Evolutionary conservation across 2,329 filamentous ascomycete species (phyloP), one percentile per base, ranked within the genome.

Genomic region (Hymenoscyphus scutula): DNA sequence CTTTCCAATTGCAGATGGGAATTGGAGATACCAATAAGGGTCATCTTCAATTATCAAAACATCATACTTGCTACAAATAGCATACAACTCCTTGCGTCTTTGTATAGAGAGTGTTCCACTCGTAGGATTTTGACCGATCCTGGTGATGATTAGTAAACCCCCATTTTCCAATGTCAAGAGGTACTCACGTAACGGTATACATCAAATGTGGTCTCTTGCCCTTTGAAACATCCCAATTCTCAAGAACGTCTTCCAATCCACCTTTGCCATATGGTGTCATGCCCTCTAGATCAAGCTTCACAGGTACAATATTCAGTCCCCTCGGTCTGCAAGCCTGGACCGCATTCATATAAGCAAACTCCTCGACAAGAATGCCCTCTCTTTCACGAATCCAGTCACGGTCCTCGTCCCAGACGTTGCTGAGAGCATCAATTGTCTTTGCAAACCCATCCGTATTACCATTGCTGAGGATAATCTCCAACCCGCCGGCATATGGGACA

Each of bases 11-110:
- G 90, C 88, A 0, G 90, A 90, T 0, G 92, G 91, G 76, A 86
- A 97, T 74, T 97, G 94, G 8, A 98, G 81, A 75, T 95, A 94
- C 91, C 92, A 97, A 79, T 97, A 97, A 5, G 94, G 94, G 66
- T 97, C 93, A 71, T 98, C 94, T 76, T 98, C 94, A 65, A 96
- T 79, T 67, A 97, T 97, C 71, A 97, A 84, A 66, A 97, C 84
- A 75, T 97, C 92, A 77, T 91, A 96, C 73, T 89, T 84, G 74
- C 87, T 87, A 77, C 90, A 95, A 15, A 97, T 74, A 19, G 82
- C 84, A 73, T 97, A 97, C 30, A 97, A 83, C 58, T 92, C 87
- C 70, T 85, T 89, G 61, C 91, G 85, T 48, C 94, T 86, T 70
- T 88, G 78, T 10, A 95, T 74, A 2, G 89, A 88, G 1, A 96